A percentile compares a stretch with the other conserved stretches of the same genome.
phyloP scores from a whole-genome alignment of 73 alveolate genomes.

The Urostyla sp. region DNA sequence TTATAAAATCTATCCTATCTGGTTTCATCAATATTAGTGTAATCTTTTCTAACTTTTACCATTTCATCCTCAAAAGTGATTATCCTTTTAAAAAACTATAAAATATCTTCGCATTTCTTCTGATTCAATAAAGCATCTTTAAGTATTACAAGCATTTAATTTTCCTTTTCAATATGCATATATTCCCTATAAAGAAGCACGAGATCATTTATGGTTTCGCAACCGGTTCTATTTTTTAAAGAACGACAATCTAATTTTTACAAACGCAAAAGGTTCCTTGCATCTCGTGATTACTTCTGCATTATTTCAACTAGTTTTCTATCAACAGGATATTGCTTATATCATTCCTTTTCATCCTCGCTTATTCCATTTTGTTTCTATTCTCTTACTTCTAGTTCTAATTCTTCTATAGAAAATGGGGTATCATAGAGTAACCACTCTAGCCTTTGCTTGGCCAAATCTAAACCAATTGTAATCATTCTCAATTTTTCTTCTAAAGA shows the following conservation, averaged over 20 bases:
- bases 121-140: constrained; percentile 22
- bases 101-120: constrained; percentile 11
- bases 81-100: constrained; percentile 9
- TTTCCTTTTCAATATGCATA: constrained; percentile 28
- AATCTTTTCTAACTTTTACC: constrained; percentile 29
- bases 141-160: constrained; percentile 9
- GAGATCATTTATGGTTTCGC: constrained; percentile 62
- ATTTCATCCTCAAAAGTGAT: constrained; percentile 53
- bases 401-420: constrained; percentile 44
- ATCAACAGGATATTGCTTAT: not conserved
- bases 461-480: constrained; percentile 40
- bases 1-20: constrained; percentile 17
- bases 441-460: constrained; percentile 52
- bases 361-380: not conserved
- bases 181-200: constrained; percentile 56
- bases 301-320: constrained; percentile 1
- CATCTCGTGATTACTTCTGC: constrained; percentile 37
- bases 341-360: not conserved
- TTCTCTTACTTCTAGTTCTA: constrained; percentile 47
- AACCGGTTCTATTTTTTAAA: constrained; percentile 61
- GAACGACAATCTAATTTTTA: constrained; percentile 54
- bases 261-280: constrained; percentile 38
- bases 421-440: constrained; percentile 61
- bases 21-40: constrained; percentile 1
- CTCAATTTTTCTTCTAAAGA: constrained; percentile 30